Conservation (phyloP, 2,329 filamentous ascomycete genomes). For the Colletotrichum cordylinicola region DNA sequence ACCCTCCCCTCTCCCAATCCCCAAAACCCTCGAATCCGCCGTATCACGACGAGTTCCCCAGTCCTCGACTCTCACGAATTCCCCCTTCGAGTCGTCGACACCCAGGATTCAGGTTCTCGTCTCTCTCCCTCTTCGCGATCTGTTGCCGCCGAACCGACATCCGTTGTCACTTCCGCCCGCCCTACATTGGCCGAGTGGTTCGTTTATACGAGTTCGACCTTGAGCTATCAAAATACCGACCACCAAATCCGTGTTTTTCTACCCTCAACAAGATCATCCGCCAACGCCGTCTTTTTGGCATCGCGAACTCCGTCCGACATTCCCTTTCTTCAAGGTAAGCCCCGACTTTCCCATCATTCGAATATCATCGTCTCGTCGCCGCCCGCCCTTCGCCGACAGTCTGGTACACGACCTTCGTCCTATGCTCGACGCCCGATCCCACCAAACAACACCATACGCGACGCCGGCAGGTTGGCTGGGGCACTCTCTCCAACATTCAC, state of each 20-base stretch:
- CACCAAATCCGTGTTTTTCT: background rate
- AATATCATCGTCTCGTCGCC: background rate
- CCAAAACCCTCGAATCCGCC: slow-evolving; percentile 19
- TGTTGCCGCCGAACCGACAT: background rate
- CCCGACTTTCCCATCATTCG: background rate
- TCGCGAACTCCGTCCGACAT: background rate
- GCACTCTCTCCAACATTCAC: background rate
- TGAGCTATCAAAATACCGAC: background rate
- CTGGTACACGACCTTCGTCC: slow-evolving; percentile 9
- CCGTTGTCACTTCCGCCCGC: background rate
- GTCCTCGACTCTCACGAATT: slow-evolving; percentile 16
- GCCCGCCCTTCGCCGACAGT: background rate
- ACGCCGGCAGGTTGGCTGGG: background rate
- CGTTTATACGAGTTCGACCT: background rate
- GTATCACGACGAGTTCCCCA: slow-evolving; percentile 11
- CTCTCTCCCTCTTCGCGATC: background rate
- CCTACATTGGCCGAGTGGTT: background rate
- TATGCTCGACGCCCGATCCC: background rate
- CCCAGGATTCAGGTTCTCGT: slow-evolving; percentile 20
- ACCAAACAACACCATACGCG: background rate
- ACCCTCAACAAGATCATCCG: background rate
- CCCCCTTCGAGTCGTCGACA: slow-evolving; percentile 11
- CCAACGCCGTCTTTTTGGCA: background rate
- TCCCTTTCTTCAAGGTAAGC: slow-evolving; percentile 11
- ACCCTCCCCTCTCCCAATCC: background rate